Evolutionary conservation across 768 basidiomycete genomes (phyloP).

Genomic region (Leccinum rimulosum): DNA sequence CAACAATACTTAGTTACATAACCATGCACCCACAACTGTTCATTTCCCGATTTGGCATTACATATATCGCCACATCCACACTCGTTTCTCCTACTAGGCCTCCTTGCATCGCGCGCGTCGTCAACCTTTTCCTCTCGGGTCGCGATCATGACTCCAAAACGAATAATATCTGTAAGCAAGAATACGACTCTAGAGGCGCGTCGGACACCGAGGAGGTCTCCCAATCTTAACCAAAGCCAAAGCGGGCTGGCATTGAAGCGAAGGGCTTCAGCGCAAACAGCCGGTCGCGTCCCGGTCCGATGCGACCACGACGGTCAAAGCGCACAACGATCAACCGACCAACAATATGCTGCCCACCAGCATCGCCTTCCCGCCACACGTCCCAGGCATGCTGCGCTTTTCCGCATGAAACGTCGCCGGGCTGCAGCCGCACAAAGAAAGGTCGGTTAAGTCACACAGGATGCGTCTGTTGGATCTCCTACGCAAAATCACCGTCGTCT

Average conservation of each 20-base stretch:
- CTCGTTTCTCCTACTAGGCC: neutral
- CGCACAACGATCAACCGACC: slow-evolving; percentile 58
- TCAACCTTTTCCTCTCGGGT: neutral
- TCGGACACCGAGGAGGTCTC: slow-evolving; percentile 29
- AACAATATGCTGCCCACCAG: slow-evolving; percentile 69
- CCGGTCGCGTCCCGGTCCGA: slow-evolving; percentile 17
- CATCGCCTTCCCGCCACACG: slow-evolving; percentile 55
- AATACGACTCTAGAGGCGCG: slow-evolving; percentile 33
- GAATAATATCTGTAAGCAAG: slow-evolving; percentile 30
- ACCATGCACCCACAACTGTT: neutral
- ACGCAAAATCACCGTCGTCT: no score
- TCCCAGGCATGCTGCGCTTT: slow-evolving; percentile 49
- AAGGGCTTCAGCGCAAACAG: slow-evolving; percentile 17
- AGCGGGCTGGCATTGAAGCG: slow-evolving; percentile 11
- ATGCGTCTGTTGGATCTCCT: no score
- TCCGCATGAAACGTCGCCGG: slow-evolving; percentile 83
- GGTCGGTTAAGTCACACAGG: slow-evolving; percentile 36
- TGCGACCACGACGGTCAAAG: slow-evolving; percentile 3
- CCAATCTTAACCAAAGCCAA: slow-evolving; percentile 20
- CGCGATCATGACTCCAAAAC: slow-evolving; percentile 28
- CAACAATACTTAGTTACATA: neutral
- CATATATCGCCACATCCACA: neutral
- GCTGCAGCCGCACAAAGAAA: slow-evolving; percentile 68
- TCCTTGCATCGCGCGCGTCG: neutral
- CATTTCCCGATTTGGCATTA: neutral